phyloP scores from a whole-genome alignment of 1,284 basidiomycete species.

The Cryptococcus jaspeensis region DNA sequence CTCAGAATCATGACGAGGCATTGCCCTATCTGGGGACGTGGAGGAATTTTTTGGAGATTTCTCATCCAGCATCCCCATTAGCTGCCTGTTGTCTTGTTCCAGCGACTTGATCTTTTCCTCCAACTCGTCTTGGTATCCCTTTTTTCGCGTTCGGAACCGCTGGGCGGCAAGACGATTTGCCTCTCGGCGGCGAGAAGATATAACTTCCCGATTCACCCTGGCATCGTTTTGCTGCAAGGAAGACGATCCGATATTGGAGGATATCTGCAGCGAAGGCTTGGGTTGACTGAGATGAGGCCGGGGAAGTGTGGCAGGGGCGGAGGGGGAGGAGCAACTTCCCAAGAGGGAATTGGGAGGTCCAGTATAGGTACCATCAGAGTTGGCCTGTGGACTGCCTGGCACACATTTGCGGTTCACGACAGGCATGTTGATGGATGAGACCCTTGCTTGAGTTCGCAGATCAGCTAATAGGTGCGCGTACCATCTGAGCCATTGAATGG shows the following conservation, averaged over 20 bases:
- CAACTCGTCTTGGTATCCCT: slow-evolving; percentile 46
- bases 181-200: slow-evolving; percentile 36
- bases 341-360: not conserved
- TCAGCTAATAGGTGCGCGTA: not conserved
- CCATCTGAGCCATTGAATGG: not conserved
- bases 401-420: not conserved
- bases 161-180: slow-evolving; percentile 47
- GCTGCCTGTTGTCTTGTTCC: slow-evolving; percentile 33
- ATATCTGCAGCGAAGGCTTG: not conserved
- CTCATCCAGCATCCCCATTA: slow-evolving; percentile 28
- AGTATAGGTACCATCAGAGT: not conserved
- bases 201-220: not conserved
- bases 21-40: not conserved
- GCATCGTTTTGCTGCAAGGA: not conserved
- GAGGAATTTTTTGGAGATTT: not conserved
- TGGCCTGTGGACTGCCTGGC: not conserved
- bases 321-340: not conserved
- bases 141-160: slow-evolving; percentile 45
- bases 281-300: not conserved
- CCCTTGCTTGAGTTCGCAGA: not conserved
- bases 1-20: not conserved
- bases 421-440: not conserved
- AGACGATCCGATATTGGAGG: not conserved
- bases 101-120: slow-evolving; percentile 38
- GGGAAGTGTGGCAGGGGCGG: not conserved